Conservation (phyloP, 1,139 yeast species). For the Sugiyamaella castrensis region DNA sequence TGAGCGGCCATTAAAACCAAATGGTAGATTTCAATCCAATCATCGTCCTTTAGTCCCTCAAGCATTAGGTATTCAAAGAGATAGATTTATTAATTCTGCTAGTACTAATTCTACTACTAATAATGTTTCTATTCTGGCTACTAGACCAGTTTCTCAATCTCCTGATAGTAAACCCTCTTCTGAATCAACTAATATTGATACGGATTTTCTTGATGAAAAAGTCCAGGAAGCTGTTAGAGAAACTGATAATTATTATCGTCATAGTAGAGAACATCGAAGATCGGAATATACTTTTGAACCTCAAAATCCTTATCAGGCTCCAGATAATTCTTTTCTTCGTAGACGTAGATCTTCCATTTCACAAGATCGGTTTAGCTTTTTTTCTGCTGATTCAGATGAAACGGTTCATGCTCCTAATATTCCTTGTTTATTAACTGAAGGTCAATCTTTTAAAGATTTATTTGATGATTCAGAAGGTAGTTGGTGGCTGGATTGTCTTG, state of each 20-base stretch:
- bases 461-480: conserved; percentile 60
- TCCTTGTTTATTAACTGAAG: conserved; percentile 65
- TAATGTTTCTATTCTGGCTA: not conserved
- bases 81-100: not conserved
- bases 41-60: conserved; percentile 19
- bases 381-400: conserved; percentile 75
- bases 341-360: conserved; percentile 18
- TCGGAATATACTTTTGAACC: conserved; percentile 5
- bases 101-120: not conserved
- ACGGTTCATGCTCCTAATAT: conserved; percentile 88
- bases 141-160: conserved; percentile 1
- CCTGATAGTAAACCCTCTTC: conserved; percentile 17
- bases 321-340: not conserved
- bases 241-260: conserved; percentile 7
- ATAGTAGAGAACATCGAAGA: too few relatives aligned
- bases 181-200: conserved; percentile 14
- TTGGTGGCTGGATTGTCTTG: conserved; percentile 84
- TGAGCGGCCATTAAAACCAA: not conserved
- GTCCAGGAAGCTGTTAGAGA: conserved; percentile 3
- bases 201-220: conserved; percentile 10
- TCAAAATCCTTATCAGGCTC: conserved; percentile 9
- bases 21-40: conserved; percentile 5
- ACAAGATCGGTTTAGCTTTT: conserved; percentile 72
- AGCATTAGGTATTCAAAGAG: conserved; percentile 9
- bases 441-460: conserved; percentile 60